Conservation (phyloP, 768 basidiomycete genomes). For the Collybia nuda region DNA sequence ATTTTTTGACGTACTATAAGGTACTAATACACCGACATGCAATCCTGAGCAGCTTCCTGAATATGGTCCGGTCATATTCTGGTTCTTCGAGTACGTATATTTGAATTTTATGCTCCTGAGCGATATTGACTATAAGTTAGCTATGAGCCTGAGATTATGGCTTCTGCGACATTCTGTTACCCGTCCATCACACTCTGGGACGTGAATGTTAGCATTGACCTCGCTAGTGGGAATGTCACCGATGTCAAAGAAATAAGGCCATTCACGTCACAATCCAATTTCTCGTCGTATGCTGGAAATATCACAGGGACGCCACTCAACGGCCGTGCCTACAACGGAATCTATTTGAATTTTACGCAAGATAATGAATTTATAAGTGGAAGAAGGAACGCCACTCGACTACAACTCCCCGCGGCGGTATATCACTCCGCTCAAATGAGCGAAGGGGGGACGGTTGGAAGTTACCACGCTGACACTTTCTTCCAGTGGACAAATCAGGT, state of each 20-base stretch:
- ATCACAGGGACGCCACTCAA: conserved; percentile 44
- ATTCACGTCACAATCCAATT: conserved; percentile 35
- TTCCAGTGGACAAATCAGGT: conserved; percentile 36
- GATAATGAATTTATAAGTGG: conserved; percentile 38
- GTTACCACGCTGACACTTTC: conserved; percentile 37
- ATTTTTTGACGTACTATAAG: background rate
- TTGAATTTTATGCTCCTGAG: background rate
- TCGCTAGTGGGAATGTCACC: conserved; percentile 42
- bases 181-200: conserved; percentile 45
- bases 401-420: conserved; percentile 52
- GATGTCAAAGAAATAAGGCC: conserved; percentile 39
- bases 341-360: conserved; percentile 44
- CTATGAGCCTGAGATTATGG: conserved; percentile 32
- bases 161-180: conserved; percentile 48
- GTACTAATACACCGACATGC: background rate
- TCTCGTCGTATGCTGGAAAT: conserved; percentile 39
- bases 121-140: conserved; percentile 10
- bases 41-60: conserved; percentile 22
- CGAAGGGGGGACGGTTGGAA: conserved; percentile 33
- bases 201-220: conserved; percentile 41
- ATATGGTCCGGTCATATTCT: conserved; percentile 53
- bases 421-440: conserved; percentile 43
- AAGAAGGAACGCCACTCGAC: conserved; percentile 40
- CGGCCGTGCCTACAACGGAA: conserved; percentile 53
- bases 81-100: conserved; percentile 48